Conservation (phyloP, 768 basidiomycete species). For the Hebeloma cylindrosporum region DNA sequence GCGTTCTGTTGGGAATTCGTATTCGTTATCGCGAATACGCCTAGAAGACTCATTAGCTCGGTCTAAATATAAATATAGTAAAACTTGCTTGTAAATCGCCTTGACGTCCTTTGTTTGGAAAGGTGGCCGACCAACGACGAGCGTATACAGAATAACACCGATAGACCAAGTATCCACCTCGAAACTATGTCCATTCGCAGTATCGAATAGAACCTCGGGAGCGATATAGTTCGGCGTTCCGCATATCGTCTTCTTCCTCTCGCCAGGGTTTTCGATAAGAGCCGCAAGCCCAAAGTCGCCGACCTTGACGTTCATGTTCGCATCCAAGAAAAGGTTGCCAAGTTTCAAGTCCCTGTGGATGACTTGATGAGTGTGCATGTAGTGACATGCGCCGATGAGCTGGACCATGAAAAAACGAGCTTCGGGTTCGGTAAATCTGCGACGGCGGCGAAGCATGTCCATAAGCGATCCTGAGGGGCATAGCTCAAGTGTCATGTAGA, state of each 20-base stretch:
- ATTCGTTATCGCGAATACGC: conserved; percentile 91
- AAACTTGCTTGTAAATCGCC: conserved; percentile 82
- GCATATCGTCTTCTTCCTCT: conserved; percentile 98
- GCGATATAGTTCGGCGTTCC: conserved; percentile 99
- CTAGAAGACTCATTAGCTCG: conserved; percentile 35
- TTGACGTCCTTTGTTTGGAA: conserved; percentile 99
- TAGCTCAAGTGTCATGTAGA: conserved; percentile 96
- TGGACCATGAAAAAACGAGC: conserved; percentile 92
- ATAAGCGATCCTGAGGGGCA: conserved; percentile 89
- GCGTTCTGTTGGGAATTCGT: conserved; percentile 85
- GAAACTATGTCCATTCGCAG: conserved; percentile 94
- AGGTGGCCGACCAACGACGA: conserved; percentile 91
- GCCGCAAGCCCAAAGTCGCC: conserved; percentile 98
- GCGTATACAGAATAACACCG: conserved; percentile 95
- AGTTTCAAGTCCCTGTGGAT: conserved; percentile 98
- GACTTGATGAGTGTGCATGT: conserved; percentile 96
- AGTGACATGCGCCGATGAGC: conserved; percentile 92
- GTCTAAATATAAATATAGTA: neutral
- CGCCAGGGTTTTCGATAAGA: conserved; percentile 93
- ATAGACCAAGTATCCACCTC: conserved; percentile 99
- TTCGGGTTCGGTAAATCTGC: conserved; percentile 89
- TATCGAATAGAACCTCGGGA: conserved; percentile 95
- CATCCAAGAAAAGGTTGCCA: conserved; percentile 91
- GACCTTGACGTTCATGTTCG: conserved; percentile 92
- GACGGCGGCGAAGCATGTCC: conserved; percentile 86